Evolutionary conservation across 2,329 filamentous ascomycete genomes (phyloP).

Genomic region (Fusarium aywerte): DNA sequence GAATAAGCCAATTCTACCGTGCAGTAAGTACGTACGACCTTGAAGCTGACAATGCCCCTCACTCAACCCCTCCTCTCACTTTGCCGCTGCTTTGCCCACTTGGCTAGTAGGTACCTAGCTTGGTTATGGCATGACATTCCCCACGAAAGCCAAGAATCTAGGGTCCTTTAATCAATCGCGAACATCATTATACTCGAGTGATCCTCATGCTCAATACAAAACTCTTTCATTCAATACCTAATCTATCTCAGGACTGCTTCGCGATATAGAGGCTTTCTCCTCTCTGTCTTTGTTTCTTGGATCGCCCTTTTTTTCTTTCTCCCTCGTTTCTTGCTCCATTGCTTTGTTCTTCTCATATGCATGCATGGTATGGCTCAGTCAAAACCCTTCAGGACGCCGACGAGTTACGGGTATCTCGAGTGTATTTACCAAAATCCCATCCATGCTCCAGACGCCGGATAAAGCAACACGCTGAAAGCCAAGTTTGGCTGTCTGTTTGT

Average conservation of each 20-base stretch:
- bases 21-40: constrained; percentile 1
- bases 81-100: constrained; percentile 3
- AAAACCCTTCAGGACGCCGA: constrained; percentile 20
- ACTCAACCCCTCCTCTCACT: constrained; percentile 15
- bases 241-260: constrained; percentile 18
- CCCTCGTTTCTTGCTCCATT: constrained; percentile 24
- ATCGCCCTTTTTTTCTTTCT: constrained; percentile 21
- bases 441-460: constrained; percentile 35
- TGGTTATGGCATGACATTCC: not conserved
- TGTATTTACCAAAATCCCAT: constrained; percentile 31
- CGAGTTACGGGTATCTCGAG: constrained; percentile 41
- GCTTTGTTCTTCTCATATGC: constrained; percentile 20
- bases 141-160: constrained; percentile 9
- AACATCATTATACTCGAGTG: not conserved
- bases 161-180: not conserved
- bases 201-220: constrained; percentile 1
- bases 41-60: constrained; percentile 22
- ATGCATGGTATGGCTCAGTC: constrained; percentile 19
- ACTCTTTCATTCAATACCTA: constrained; percentile 36
- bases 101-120: not conserved
- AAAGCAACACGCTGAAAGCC: constrained; percentile 28
- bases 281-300: constrained; percentile 23
- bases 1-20: constrained; percentile 4
- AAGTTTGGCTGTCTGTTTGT: constrained; percentile 1
- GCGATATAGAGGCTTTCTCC: constrained; percentile 8